Percentiles rank a stretch among this genome's conserved stretches.
These are phyloP conservation scores for Phaseolus coccineus DNA, from an alignment of 331 rosid genomes.

Conservation along the genomic window DNA sequence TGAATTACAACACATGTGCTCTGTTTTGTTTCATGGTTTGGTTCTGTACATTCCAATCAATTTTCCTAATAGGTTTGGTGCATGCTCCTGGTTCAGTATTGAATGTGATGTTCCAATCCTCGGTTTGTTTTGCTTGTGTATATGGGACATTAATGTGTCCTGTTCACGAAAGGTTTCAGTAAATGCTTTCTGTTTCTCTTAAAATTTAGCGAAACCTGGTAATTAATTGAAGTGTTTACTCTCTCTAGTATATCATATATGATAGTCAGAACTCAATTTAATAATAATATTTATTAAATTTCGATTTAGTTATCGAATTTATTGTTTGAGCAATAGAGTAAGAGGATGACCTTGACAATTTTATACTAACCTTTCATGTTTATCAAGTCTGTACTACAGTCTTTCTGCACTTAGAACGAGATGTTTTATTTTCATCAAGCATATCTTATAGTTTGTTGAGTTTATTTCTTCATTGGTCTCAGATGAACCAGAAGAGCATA, in stretches of 20 bases:
- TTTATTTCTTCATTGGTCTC: conserved; percentile 52
- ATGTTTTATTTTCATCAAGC: conserved; percentile 25
- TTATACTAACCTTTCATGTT: conserved; percentile 6
- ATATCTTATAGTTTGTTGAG: conserved; percentile 34
- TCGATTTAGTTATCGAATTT: conserved; percentile 29
- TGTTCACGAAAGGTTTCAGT: conserved; percentile 30
- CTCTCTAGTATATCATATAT: conserved; percentile 17
- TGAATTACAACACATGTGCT: background rate
- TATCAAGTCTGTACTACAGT: conserved; percentile 3
- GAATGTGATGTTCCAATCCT: conserved; percentile 1
- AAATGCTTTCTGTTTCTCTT: conserved; percentile 24
- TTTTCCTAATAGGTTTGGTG: conserved; percentile 17
- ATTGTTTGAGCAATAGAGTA: conserved; percentile 1
- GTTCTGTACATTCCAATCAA: background rate
- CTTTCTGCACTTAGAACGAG: background rate
- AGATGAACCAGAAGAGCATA: conserved; percentile 59
- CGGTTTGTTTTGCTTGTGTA: conserved; percentile 22
- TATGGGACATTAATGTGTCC: conserved; percentile 14
- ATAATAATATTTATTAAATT: background rate
- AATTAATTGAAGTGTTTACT: background rate
- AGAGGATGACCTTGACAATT: background rate
- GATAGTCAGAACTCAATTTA: conserved; percentile 19
- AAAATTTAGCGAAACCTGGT: background rate
- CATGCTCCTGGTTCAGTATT: background rate
- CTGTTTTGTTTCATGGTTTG: conserved; percentile 25